Percentiles rank a stretch among this genome's conserved stretches.
Conservation (phyloP, 2,329 filamentous ascomycete genomes). For the Aspergillus tanneri region DNA sequence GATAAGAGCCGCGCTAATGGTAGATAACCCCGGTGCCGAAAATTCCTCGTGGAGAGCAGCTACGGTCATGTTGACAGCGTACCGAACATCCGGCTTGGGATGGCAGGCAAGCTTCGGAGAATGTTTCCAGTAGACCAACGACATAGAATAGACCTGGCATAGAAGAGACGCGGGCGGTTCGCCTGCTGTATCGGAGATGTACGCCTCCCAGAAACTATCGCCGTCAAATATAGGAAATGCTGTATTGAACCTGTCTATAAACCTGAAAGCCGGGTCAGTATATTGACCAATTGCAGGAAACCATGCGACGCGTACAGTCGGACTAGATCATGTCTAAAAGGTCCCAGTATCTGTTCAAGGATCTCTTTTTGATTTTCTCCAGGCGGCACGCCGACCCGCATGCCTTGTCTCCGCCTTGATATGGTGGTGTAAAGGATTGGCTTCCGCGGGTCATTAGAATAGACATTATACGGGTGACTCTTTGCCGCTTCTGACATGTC, state of each 20-base stretch:
- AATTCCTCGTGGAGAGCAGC: slow-evolving; percentile 62
- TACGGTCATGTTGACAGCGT: slow-evolving; percentile 62
- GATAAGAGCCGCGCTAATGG: slow-evolving; percentile 57
- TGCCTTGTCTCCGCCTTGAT: slow-evolving; percentile 50
- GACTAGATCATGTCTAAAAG: slow-evolving; percentile 53
- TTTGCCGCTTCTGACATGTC: slow-evolving; percentile 40
- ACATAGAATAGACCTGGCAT: slow-evolving; percentile 59
- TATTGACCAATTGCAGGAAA: background rate
- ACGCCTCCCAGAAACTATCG: slow-evolving; percentile 52
- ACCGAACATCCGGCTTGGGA: slow-evolving; percentile 57
- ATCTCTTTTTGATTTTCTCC: slow-evolving; percentile 54
- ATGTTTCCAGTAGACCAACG: slow-evolving; percentile 58
- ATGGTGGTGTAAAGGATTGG: slow-evolving; percentile 51
- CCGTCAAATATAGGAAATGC: slow-evolving; percentile 64
- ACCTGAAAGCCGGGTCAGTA: slow-evolving; percentile 38
- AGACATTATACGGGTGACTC: slow-evolving; percentile 51
- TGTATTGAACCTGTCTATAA: slow-evolving; percentile 57
- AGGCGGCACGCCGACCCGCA: slow-evolving; percentile 43
- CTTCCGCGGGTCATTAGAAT: slow-evolving; percentile 49
- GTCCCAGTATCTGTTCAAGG: slow-evolving; percentile 60
- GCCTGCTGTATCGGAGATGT: slow-evolving; percentile 46
- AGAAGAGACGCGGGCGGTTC: slow-evolving; percentile 57
- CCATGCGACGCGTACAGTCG: slow-evolving; percentile 46
- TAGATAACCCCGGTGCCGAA: slow-evolving; percentile 58
- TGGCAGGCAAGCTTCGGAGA: slow-evolving; percentile 46